phyloP scores from a whole-genome alignment of 768 basidiomycete species.

The Hortiboletus flavorubellus region DNA sequence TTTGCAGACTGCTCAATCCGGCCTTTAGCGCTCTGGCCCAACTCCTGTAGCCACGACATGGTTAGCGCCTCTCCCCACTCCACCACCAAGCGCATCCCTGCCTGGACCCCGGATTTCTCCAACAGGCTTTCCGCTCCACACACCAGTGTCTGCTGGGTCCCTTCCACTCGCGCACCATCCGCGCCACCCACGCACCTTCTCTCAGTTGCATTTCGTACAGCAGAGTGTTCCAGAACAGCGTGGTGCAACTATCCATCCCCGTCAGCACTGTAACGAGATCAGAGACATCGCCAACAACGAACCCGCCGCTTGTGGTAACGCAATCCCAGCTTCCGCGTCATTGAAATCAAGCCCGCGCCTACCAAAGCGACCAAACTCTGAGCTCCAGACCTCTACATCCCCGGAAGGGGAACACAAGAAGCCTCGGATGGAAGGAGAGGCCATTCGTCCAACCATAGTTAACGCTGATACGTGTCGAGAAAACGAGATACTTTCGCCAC shows the following conservation, averaged over 20 bases:
- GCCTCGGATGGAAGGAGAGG: constrained; percentile 14
- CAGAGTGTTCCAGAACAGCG: constrained; percentile 4
- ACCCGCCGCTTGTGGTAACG: not conserved
- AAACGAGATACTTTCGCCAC: not conserved
- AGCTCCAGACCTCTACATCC: not conserved
- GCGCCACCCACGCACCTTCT: not conserved
- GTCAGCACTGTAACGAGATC: not conserved
- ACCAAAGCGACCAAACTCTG: constrained; percentile 20
- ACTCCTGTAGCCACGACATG: constrained; percentile 15
- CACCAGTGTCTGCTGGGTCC: constrained; percentile 5
- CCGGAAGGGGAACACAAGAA: constrained; percentile 19
- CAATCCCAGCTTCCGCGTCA: not conserved
- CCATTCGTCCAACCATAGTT: not conserved
- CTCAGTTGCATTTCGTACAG: constrained; percentile 2
- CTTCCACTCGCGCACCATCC: constrained; percentile 6
- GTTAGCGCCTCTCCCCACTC: constrained; percentile 20
- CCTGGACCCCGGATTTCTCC: constrained; percentile 7
- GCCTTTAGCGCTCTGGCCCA: constrained; percentile 9
- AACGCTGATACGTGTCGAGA: not conserved
- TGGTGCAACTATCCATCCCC: not conserved
- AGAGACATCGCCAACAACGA: not conserved
- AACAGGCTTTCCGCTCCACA: constrained; percentile 9
- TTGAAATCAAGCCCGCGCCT: not conserved
- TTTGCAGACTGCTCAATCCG: not conserved
- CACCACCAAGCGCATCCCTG: constrained; percentile 13